Evolutionary conservation across 352 stramenopile genomes (phyloP), one percentile per base, ranked within the genome.

Genomic region (Blastocystis sp.): DNA sequence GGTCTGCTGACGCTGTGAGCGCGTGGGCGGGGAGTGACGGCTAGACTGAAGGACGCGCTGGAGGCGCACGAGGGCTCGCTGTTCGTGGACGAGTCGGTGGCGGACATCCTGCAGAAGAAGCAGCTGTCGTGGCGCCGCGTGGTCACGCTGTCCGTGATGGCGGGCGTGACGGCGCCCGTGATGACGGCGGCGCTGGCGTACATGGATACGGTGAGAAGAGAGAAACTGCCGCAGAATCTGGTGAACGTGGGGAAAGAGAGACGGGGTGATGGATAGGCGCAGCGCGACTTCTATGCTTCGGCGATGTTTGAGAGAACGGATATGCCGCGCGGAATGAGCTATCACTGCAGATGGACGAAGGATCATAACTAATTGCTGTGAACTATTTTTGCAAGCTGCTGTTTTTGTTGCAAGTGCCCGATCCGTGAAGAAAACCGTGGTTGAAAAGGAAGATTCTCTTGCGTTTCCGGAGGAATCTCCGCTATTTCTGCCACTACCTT

Each of bases 161-260:
- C 92, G 89, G 96, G 96, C 90, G 96, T 98, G 91, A 93, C 95
- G 19, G 93, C 93, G 77, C 96, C 96, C 29, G 94, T 93, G 74
- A 94, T 98, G 90, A 94, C 94, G 90, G 95, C 93, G 37, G 98
- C 95, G 79, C 93, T 99, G 45, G 96, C 94, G 88, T 99, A 99
- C 94, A 98, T 97, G 91, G 97, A 99, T 94, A 94, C 94, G 91
- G 98, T 98, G 94, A 95, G 97, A 91, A 94, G 96, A 80, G 94
- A 95, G 80, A 93, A 93, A 51, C 93, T 99, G 62, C 96, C 96
- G 21, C 96, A 96, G 70, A 99, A 98, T 92, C 92, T 99, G 61
- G 97, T 96, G 39, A 96, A 99, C 93, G 96, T 65, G 26, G 60
- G 60, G 9, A n/a, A 12, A 24, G 26, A 26, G 60, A 24, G 60